Evolutionary conservation across 1,284 basidiomycete genomes (phyloP).

Genomic region (Exobasidium cylindrosporum): DNA sequence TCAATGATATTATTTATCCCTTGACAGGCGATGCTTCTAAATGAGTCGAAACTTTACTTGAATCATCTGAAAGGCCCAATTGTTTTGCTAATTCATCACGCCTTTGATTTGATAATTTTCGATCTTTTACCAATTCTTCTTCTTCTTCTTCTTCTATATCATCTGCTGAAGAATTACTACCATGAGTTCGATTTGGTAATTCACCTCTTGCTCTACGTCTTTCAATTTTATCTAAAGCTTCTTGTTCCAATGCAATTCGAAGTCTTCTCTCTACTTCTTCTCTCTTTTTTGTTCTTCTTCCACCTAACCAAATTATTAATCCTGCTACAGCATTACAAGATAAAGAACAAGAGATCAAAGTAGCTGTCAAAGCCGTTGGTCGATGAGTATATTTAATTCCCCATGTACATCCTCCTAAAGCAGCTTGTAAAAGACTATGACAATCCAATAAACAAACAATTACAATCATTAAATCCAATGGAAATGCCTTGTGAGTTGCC

Average conservation of each 20-base stretch:
- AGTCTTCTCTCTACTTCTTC: conserved; percentile 70
- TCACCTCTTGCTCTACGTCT: conserved; percentile 3
- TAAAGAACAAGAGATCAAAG: conserved; percentile 72
- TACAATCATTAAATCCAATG: conserved; percentile 54
- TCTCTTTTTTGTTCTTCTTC: conserved; percentile 72
- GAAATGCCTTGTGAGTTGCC: conserved; percentile 76
- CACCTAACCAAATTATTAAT: conserved; percentile 74
- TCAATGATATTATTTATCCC: too few species aligned
- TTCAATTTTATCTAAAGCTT: conserved; percentile 22
- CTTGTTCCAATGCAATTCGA: conserved; percentile 65
- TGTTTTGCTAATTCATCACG: too few species aligned
- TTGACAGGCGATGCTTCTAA: too few species aligned
- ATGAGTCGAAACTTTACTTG: too few species aligned
- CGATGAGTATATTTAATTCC: conserved; percentile 60
- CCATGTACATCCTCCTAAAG: conserved; percentile 72
- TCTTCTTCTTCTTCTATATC: background rate
- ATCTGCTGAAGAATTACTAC: background rate
- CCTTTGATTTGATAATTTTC: too few species aligned
- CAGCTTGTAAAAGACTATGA: conserved; percentile 60
- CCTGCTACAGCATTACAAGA: conserved; percentile 76
- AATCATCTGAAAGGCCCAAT: too few species aligned
- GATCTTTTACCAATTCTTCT: too few species aligned
- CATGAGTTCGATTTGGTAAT: conserved; percentile 2
- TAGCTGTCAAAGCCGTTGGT: conserved; percentile 63
- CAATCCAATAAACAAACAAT: conserved; percentile 44